A percentile compares a stretch with the other conserved stretches of the same genome.
These are phyloP conservation scores for Sclerotinia borealis DNA, from an alignment of 2,329 filamentous ascomycete genomes.

Conservation along the genomic window DNA sequence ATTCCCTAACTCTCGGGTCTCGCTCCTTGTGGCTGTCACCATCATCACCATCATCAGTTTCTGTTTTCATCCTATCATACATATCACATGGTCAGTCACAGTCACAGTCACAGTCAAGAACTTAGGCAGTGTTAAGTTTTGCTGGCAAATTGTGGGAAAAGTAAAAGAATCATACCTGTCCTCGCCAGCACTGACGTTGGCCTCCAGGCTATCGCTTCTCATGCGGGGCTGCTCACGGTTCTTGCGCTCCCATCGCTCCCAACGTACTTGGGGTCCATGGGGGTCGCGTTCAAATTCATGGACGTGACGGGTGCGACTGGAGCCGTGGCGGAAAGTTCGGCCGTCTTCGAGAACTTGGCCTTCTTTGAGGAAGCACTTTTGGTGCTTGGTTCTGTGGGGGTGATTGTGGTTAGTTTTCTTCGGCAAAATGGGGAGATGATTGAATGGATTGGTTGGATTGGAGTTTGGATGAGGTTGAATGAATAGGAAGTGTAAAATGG, in stretches of 20 bases:
- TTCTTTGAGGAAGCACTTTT: not conserved
- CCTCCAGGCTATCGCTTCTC: not conserved
- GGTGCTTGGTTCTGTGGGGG: not conserved
- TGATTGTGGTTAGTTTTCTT: not conserved
- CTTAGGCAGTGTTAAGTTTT: not conserved
- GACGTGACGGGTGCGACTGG: not conserved
- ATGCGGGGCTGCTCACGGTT: not conserved
- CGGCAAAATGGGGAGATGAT: not conserved
- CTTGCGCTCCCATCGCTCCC: not conserved
- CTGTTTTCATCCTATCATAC: not conserved
- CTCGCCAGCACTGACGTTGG: not conserved
- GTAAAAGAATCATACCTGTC: not conserved
- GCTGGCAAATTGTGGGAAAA: not conserved
- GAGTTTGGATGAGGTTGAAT: rapidly evolving
- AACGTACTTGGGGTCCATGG: not conserved
- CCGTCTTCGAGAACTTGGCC: not conserved
- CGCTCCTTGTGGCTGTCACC: not conserved
- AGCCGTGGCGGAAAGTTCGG: not conserved
- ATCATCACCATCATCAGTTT: not conserved
- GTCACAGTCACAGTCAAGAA: not conserved
- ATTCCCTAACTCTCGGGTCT: not conserved
- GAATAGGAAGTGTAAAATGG: not conserved
- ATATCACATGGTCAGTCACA: not conserved
- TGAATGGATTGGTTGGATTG: not conserved
- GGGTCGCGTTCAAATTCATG: not conserved